Evolutionary conservation across 169 alveolate genomes (phyloP), one percentile per base, ranked within the genome.

Genomic region (Cryptosporidium sp.): DNA sequence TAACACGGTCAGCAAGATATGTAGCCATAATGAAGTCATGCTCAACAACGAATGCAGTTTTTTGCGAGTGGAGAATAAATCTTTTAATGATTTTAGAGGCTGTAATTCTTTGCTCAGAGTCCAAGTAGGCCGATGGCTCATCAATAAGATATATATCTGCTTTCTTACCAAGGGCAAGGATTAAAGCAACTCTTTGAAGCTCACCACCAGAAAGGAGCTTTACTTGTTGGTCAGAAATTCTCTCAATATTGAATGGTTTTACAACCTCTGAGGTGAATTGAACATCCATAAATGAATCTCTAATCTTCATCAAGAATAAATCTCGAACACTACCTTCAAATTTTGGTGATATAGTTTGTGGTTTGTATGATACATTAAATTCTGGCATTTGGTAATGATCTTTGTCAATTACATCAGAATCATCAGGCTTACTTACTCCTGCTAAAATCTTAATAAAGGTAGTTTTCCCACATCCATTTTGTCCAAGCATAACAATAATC

Each of bases 11-110:
- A 45, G 99, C 99, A 62, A 99, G 94, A 94, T 99, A 99, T 23
- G 99, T 98, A 37, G 99, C 99, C 99, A 99, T 99, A 93, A 99
- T 98, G 93, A 99, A 99, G 92, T 99, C 99, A 92, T 99, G 99
- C 93, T 99, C 99, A 21, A 99, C 99, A 61, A 99, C 93, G 91
- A 99, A 99, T 23, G 99, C 99, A 48, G 99, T 95, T 93, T 96
- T 98, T 96, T 98, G 98, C 53, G 99, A 94, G 94, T 97, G 98
- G 85, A 99, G 93, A 35, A 98, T 97, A 94, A 97, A 98, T 92
- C 99, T 93, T 89, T 99, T 99, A 93, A 99, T 98, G 58, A 99
- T 98, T 69, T 98, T 97, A n/a, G 99, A 98, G 12, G 99, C 99
- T 60, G 97, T 94, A 45, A 99, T 97, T 94, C 99, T 97, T 87